A percentile compares a stretch with the other conserved stretches of the same genome.
These are phyloP conservation scores for Marasmius tenuissimus DNA, from an alignment of 1,284 basidiomycete genomes.

Conservation along the genomic window DNA sequence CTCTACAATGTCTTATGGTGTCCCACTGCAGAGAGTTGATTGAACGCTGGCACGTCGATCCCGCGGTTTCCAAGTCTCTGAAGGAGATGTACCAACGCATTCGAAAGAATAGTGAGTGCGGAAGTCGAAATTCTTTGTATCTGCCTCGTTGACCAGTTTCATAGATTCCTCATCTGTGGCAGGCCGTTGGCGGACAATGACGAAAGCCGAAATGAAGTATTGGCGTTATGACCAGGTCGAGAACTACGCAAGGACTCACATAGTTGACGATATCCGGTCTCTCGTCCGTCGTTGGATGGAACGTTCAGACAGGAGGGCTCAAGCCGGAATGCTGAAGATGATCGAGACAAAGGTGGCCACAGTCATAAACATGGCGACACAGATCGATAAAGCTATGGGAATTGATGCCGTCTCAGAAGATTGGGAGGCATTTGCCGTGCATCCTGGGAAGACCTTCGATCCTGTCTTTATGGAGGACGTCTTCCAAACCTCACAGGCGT, in stretches of 20 bases:
- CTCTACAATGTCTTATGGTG: not conserved
- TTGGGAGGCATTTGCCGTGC: not conserved
- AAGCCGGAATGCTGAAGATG: not conserved
- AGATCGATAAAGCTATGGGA: slow-evolving; percentile 5
- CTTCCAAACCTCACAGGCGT: not conserved
- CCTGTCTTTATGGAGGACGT: not conserved
- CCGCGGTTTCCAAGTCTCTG: not conserved
- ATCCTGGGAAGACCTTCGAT: not conserved
- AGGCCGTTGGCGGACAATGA: slow-evolving; percentile 7
- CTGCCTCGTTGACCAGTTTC: not conserved
- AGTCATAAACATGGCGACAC: not conserved
- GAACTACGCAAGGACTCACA: not conserved
- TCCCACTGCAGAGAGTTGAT: not conserved
- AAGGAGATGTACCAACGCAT: not conserved
- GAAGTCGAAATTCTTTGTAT: not conserved
- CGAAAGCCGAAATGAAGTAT: slow-evolving; percentile 5
- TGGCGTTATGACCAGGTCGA: not conserved
- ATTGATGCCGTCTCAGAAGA: slow-evolving; percentile 1
- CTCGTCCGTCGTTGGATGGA: slow-evolving; percentile 1
- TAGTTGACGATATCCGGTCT: not conserved
- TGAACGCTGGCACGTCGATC: not conserved
- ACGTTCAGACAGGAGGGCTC: not conserved
- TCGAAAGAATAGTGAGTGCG: not conserved
- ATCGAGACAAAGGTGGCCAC: not conserved
- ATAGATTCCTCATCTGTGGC: not conserved